A percentile compares a stretch with the other conserved stretches of the same genome.
These are phyloP conservation scores for Acanthamoeba sp. DNA, from an alignment of 208 protist genomes.

Conservation along the genomic window DNA sequence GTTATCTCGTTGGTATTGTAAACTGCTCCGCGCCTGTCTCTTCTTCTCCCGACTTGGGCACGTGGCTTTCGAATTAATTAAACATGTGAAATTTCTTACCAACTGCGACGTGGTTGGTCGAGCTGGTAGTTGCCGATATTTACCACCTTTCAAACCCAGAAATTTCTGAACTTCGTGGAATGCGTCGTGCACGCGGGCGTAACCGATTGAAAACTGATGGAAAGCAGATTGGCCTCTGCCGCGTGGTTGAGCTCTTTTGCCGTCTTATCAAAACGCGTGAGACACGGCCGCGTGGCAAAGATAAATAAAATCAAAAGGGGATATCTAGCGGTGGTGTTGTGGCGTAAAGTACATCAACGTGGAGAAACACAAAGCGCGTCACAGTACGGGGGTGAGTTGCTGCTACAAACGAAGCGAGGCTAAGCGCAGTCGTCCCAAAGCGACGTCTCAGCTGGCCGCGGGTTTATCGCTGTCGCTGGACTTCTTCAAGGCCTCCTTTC, in stretches of 20 bases:
- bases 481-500: conserved; percentile 43
- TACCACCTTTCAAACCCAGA: no score
- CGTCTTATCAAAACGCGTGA: background rate
- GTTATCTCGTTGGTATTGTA: conserved; percentile 71
- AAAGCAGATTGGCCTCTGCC: background rate
- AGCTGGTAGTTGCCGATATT: no score
- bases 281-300: no score
- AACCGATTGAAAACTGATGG: conserved; percentile 9
- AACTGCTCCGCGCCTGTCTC: background rate
- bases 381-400: no score
- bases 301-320: no score
- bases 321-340: no score
- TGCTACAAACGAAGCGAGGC: no score
- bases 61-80: background rate
- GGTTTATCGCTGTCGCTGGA: conserved; percentile 1
- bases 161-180: background rate
- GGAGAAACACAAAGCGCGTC: no score
- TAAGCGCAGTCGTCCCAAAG: background rate
- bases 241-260: no score
- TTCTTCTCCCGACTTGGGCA: background rate
- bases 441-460: background rate
- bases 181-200: background rate
- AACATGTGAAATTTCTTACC: background rate
- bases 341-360: no score
- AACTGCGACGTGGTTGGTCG: no score